Conservation (phyloP, 306 rosid genomes). For the Cucurbita ficifolia region DNA sequence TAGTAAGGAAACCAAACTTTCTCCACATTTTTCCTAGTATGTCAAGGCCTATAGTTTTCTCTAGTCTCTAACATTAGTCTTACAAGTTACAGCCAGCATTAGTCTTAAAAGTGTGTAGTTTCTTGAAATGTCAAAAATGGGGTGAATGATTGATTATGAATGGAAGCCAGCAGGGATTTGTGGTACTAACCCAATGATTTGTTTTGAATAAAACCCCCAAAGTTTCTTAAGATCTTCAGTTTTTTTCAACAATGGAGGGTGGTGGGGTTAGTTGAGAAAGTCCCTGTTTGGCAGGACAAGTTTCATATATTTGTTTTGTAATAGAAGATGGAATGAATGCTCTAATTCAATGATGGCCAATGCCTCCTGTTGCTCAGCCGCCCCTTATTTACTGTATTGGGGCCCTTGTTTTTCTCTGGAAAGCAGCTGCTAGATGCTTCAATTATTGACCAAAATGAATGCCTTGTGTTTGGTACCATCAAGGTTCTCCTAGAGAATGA, state of each 20-base stretch:
- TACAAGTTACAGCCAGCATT: not conserved
- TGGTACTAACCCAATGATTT: not conserved
- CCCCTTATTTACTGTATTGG: not conserved
- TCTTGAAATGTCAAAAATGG: not conserved
- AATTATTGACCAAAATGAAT: not conserved
- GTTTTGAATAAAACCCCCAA: not conserved
- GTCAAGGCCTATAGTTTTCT: not conserved
- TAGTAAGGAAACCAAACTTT: conserved; percentile 25
- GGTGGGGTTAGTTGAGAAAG: not conserved
- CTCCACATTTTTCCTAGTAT: conserved; percentile 50
- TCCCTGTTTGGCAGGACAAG: conserved; percentile 1
- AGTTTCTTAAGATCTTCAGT: not conserved
- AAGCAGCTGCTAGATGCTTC: not conserved
- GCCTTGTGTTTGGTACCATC: not conserved
- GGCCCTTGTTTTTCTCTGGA: not conserved
- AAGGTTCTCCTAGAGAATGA: not conserved
- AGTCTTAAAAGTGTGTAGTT: not conserved
- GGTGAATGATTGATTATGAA: not conserved
- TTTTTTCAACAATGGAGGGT: not conserved
- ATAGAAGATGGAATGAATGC: not conserved
- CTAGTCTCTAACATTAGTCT: not conserved
- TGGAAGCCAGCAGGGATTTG: not conserved
- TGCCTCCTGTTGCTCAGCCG: not conserved
- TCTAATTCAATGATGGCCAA: not conserved
- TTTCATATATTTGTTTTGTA: not conserved